Conservation (phyloP, 805 yeast genomes). For the Saccharomycopsis fodiens region DNA sequence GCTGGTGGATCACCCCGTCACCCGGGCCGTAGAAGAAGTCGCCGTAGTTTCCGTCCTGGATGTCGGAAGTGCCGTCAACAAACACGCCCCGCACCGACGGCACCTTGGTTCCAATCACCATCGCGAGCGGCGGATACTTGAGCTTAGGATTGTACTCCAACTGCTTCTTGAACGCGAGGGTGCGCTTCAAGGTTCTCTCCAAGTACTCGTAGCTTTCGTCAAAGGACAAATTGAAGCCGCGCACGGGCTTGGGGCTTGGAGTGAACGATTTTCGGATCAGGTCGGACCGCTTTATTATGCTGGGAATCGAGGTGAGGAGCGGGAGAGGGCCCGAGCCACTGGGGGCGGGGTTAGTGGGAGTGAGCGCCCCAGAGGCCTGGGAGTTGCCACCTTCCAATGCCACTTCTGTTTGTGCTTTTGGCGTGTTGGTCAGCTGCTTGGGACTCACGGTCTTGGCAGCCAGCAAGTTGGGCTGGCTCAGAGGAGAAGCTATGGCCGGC, state of each 20-base stretch:
- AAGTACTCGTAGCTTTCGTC: conserved; percentile 62
- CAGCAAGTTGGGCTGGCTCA: neutral
- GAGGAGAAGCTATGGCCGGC: neutral
- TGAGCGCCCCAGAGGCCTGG: neutral
- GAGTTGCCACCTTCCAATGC: too few species aligned
- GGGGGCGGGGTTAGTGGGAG: neutral
- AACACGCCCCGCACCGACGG: conserved; percentile 82
- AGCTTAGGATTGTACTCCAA: conserved; percentile 42
- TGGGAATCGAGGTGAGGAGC: neutral
- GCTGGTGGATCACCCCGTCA: conserved; percentile 85
- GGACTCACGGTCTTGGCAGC: neutral
- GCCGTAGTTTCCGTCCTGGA: conserved; percentile 62
- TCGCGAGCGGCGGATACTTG: conserved; percentile 74
- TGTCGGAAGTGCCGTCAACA: conserved; percentile 54
- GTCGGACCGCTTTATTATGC: neutral
- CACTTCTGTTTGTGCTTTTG: too few species aligned
- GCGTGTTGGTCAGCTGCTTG: too few species aligned
- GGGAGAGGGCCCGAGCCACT: neutral
- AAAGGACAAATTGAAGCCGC: conserved; percentile 23
- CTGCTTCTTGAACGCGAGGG: conserved; percentile 50
- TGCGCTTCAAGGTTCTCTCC: conserved; percentile 47
- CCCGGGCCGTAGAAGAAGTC: conserved; percentile 84
- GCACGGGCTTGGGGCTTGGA: neutral
- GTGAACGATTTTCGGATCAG: neutral
- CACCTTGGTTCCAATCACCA: conserved; percentile 71